Percentiles rank a stretch among this genome's conserved stretches.
Conservation (phyloP, 805 yeast genomes). For the Suhomyces faveliae region DNA sequence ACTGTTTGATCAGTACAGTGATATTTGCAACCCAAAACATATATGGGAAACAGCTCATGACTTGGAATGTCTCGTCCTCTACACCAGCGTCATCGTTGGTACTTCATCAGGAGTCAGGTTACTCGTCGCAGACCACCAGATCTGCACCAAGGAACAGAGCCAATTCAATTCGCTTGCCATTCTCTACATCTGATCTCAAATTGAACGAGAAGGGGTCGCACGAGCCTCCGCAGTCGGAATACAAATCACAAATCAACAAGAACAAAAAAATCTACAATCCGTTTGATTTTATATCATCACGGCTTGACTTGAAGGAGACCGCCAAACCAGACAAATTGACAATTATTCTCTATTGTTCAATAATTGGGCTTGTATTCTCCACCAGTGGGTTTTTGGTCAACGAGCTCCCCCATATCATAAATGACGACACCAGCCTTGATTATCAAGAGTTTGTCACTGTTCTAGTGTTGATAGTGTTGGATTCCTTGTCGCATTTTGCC, state of each 20-base stretch:
- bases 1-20: conserved; percentile 65
- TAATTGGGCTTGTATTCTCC: conserved; percentile 67
- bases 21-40: conserved; percentile 85
- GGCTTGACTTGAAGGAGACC: conserved; percentile 15
- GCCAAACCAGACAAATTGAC: conserved; percentile 76
- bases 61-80: conserved; percentile 37
- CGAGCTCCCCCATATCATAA: conserved; percentile 47
- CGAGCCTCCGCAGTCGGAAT: conserved; percentile 6
- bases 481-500: conserved; percentile 74
- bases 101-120: conserved; percentile 17
- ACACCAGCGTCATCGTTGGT: conserved; percentile 27
- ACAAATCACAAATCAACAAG: conserved; percentile 14
- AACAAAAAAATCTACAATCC: conserved; percentile 22
- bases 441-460: conserved; percentile 24
- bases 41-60: conserved; percentile 79
- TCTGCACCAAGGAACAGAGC: conserved; percentile 18
- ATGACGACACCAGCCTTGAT: conserved; percentile 9
- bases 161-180: conserved; percentile 26
- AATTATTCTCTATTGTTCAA: conserved; percentile 74
- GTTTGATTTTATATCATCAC: conserved; percentile 15
- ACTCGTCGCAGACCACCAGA: neutral
- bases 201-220: conserved; percentile 22
- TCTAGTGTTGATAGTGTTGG: conserved; percentile 53
- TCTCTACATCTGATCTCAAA: conserved; percentile 32
- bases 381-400: conserved; percentile 68